Percentiles rank a stretch among this genome's conserved stretches.
Conservation (phyloP, 2,329 filamentous ascomycete genomes). For the Talaromyces sp. region DNA sequence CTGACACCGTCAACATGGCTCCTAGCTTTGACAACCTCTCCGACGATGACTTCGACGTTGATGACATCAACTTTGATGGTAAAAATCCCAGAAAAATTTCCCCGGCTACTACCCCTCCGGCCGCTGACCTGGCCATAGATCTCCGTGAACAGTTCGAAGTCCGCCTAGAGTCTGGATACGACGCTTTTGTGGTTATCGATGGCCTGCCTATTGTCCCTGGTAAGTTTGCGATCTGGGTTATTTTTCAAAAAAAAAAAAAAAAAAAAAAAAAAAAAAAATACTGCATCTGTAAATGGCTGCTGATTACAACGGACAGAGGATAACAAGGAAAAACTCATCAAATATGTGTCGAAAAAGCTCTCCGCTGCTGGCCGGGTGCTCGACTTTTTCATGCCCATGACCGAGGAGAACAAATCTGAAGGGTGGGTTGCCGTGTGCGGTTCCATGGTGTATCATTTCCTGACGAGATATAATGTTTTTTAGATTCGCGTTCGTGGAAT, state of each 20-base stretch:
- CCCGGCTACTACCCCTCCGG: constrained; percentile 21
- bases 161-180: constrained; percentile 89
- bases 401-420: constrained; percentile 77
- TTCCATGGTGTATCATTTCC: neutral
- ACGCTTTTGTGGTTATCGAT: constrained; percentile 94
- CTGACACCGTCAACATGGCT: constrained; percentile 63
- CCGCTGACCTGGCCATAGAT: constrained; percentile 47
- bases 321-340: constrained; percentile 88
- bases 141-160: constrained; percentile 93
- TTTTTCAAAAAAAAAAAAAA: neutral
- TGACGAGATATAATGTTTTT: neutral
- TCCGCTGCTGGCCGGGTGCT: constrained; percentile 84
- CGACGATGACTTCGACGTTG: constrained; percentile 83
- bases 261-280: constrained; percentile 35
- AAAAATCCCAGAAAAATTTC: constrained; percentile 13
- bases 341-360: constrained; percentile 92
- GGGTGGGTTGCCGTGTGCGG: constrained; percentile 53
- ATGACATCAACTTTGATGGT: constrained; percentile 86
- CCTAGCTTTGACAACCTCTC: constrained; percentile 89
- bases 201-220: constrained; percentile 71
- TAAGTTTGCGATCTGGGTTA: neutral
- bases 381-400: constrained; percentile 87
- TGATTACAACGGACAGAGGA: constrained; percentile 53
- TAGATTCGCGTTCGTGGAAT: constrained; percentile 96
- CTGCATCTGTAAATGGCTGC: neutral